Evolutionary conservation across 371 early-diverging fungal species (phyloP).

Genomic region (Syncephalastrum contaminatum): DNA sequence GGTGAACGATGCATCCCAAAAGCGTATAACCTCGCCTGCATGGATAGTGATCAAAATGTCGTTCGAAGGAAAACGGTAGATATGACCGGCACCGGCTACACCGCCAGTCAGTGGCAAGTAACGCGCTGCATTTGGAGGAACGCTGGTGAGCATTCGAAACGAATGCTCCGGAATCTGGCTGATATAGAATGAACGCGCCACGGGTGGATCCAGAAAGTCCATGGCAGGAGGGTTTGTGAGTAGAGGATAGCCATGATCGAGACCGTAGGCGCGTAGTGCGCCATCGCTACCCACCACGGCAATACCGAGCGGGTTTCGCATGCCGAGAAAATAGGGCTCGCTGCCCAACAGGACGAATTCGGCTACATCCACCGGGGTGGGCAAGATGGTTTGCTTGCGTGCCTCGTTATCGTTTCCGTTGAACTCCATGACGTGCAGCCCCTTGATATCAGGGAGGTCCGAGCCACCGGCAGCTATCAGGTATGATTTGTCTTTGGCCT

Average conservation of each 20-base stretch:
- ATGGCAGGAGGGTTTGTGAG: constrained; percentile 47
- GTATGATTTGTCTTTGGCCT: constrained; percentile 31
- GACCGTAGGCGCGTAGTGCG: constrained; percentile 23
- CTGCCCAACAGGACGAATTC: constrained; percentile 50
- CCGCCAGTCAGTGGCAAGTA: constrained; percentile 55
- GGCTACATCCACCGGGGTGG: constrained; percentile 41
- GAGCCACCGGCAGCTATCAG: constrained; percentile 53
- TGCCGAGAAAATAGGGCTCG: constrained; percentile 45
- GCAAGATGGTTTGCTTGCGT: constrained; percentile 45
- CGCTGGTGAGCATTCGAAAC: constrained; percentile 25
- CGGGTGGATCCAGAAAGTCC: constrained; percentile 40
- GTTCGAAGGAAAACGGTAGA: constrained; percentile 40
- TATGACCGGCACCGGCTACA: constrained; percentile 36
- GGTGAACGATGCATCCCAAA: constrained; percentile 59
- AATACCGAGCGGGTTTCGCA: constrained; percentile 45
- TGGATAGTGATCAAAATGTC: constrained; percentile 56
- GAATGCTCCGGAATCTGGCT: constrained; percentile 23
- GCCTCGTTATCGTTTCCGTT: constrained; percentile 36
- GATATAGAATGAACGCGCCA: constrained; percentile 28
- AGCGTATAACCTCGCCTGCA: constrained; percentile 38
- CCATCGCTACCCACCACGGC: constrained; percentile 41
- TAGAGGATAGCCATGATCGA: constrained; percentile 36
- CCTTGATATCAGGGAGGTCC: constrained; percentile 41
- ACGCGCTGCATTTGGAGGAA: constrained; percentile 8
- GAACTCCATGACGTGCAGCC: constrained; percentile 46